Evolutionary conservation across 2,329 filamentous ascomycete species (phyloP).

Genomic region (Colletotrichum tropicale): DNA sequence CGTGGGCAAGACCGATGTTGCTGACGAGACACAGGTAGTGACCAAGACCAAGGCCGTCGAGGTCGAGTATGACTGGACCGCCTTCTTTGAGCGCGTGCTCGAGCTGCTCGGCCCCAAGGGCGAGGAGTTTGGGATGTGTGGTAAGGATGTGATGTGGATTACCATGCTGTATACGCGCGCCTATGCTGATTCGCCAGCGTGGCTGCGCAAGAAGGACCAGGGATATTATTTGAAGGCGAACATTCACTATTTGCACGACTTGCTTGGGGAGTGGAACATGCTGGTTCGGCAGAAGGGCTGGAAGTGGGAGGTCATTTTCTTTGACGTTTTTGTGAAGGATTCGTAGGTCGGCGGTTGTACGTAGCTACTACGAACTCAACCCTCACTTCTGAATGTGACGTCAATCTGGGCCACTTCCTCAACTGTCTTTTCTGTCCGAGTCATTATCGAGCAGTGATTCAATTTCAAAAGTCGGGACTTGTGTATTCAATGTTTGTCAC

Average conservation of each 20-base stretch:
- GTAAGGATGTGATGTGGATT: conserved; percentile 9
- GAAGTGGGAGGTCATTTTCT: background rate
- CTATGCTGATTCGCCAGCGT: background rate
- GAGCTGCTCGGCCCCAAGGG: background rate
- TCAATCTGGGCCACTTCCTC: no score
- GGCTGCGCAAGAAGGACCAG: background rate
- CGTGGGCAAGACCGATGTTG: background rate
- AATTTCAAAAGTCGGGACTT: no score
- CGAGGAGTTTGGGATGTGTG: background rate
- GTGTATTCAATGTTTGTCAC: no score
- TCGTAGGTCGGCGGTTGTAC: background rate
- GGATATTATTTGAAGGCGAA: background rate
- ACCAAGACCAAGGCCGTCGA: background rate
- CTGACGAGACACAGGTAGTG: background rate
- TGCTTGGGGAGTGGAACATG: background rate
- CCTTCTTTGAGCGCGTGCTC: background rate
- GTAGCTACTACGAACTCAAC: no score
- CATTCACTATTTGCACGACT: background rate
- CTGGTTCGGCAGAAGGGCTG: background rate
- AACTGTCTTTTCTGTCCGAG: no score
- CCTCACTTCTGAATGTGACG: no score
- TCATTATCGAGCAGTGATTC: no score
- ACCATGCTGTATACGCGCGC: background rate
- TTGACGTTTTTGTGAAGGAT: background rate
- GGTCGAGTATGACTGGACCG: background rate